Base-by-base conservation (phyloP, 2,329 filamentous ascomycete species). In the Mariannaea elegans region DNA sequence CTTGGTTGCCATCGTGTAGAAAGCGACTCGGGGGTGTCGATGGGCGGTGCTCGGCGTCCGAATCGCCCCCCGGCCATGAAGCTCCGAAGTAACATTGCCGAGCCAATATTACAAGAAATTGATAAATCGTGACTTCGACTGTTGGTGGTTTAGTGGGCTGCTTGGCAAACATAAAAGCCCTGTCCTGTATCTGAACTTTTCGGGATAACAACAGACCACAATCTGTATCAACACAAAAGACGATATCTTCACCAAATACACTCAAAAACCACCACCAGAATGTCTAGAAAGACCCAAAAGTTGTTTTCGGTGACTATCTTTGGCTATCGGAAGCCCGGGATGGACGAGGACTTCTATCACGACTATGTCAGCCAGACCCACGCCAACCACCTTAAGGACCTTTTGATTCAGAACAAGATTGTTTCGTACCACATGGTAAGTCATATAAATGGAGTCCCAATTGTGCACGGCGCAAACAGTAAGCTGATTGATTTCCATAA, bases 381-480 rank as follows among this genome's bases (percentile, higher is more conserved):
- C 24, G 57, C 67, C 21, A 57, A 53, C 14, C 62, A 67, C 36
- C 53, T 67, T 10, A 68, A 64, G 16, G 62, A 64, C 6, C 47
- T 69, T 19, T 62, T 69, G 24, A 42, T 65, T 39, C 60, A 68
- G 48, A 68, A 69, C 49, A 56, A 60, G 23, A 69, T 69, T 24
- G 58, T 65, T 16, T 68, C 65, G 7, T 69, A 67, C 34, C 65
- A 66, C 18, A 69, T 68, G 67, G 64, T 51, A 45, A 41, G 54
- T 39, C 23, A 12, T 10, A 7, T 36, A 14, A 7, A 12, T 13
- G 4, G 10, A 31, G 7, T 3, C 12, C 9, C 9, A 14, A 23
- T 19, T 7, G 24, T 19, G 5, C 16, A n/a, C 16, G 21, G 18
- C 27, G 10, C 2, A 10, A 18, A 10, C 14, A 34, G 34, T 44